Conservation (phyloP, 768 basidiomycete species). For the Fistulinella prunicolor region DNA sequence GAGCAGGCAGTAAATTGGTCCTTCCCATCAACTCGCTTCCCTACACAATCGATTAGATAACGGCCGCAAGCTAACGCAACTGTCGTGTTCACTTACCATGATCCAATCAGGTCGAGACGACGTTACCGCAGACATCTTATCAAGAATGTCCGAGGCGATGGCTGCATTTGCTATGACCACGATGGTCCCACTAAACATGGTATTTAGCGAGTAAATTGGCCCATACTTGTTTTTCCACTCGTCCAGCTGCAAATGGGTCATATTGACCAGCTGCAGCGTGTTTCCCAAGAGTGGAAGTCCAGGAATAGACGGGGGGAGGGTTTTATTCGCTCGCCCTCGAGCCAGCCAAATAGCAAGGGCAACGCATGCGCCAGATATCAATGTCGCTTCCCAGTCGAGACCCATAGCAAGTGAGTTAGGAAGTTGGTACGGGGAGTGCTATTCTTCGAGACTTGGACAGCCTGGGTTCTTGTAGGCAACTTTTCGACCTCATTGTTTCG, state of each 20-base stretch:
- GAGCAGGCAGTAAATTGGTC: constrained; percentile 2
- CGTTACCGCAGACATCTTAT: constrained; percentile 9
- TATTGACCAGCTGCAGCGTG: constrained; percentile 3
- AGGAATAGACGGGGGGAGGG: constrained; percentile 8
- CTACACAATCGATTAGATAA: neutral
- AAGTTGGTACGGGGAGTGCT: neutral
- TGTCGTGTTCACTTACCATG: constrained; percentile 3
- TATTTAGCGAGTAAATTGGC: constrained; percentile 7
- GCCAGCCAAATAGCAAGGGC: neutral
- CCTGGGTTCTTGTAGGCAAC: too few species aligned
- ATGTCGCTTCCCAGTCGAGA: neutral
- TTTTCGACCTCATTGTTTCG: too few species aligned
- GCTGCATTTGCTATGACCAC: constrained; percentile 11
- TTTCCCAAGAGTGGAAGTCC: constrained; percentile 5
- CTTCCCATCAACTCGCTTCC: constrained; percentile 7
- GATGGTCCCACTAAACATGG: constrained; percentile 2
- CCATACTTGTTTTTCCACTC: constrained; percentile 11
- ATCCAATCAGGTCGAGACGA: constrained; percentile 9
- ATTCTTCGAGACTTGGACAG: too few species aligned
- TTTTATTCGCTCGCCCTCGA: neutral
- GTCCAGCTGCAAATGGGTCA: constrained; percentile 8
- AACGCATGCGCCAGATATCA: constrained; percentile 1
- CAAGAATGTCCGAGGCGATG: constrained; percentile 5
- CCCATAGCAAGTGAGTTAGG: neutral
- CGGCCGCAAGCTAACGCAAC: neutral